A percentile compares a stretch with the other conserved stretches of the same genome.
These are phyloP conservation scores for Talaromyces islandicus DNA, from an alignment of 2,329 filamentous ascomycete species.

Conservation along the genomic window DNA sequence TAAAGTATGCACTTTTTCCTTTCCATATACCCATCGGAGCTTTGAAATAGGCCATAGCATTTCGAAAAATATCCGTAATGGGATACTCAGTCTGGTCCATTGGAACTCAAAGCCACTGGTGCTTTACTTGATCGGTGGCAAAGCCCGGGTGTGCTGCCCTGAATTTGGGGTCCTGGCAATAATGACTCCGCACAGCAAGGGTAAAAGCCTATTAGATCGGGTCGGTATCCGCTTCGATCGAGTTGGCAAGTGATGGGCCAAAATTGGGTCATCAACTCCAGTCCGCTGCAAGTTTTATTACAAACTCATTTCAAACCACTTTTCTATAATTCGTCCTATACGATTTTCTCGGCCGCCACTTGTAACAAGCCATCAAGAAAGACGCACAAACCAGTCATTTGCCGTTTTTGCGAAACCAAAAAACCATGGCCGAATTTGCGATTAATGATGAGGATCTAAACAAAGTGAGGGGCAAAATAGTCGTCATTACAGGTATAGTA, in stretches of 20 bases:
- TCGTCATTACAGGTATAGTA: constrained; percentile 47
- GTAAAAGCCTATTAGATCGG: background rate
- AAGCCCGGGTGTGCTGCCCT: no score
- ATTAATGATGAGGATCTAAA: constrained; percentile 42
- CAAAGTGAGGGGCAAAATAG: constrained; percentile 44
- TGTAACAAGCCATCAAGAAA: background rate
- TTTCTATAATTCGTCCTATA: background rate
- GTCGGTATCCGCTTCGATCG: no score
- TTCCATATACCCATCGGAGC: no score
- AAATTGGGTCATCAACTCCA: background rate
- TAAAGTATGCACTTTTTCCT: no score
- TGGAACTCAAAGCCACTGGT: no score
- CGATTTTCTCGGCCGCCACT: background rate
- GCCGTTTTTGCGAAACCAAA: background rate
- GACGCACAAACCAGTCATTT: background rate
- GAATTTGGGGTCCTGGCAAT: no score
- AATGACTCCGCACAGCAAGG: no score
- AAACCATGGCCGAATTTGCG: constrained; percentile 38
- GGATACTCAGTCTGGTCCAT: no score
- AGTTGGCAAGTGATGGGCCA: no score
- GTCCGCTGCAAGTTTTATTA: background rate
- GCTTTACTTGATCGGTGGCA: no score
- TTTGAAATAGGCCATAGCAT: no score
- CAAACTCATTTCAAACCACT: background rate
- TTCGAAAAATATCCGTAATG: no score